Base-by-base conservation (phyloP, 2,329 filamentous ascomycete genomes). In the Fusarium agapanthi region DNA sequence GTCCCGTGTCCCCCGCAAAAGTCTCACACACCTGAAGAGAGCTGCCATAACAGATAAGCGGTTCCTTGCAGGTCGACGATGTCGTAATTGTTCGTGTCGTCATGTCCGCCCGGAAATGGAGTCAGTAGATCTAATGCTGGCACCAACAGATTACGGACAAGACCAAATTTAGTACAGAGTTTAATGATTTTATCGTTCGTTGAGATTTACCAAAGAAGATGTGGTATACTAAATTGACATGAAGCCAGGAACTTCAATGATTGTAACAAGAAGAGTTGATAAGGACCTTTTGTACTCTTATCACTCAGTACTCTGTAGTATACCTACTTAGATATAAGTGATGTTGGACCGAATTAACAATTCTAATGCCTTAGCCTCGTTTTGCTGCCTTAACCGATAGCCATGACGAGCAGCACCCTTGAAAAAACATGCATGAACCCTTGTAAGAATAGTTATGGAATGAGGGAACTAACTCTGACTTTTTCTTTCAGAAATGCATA, bases 31-130 rank as follows among this genome's bases (percentile, higher is more conserved):
- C 47, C 50, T 57, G 20, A 48, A 65, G 41, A 63, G 47, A 61
- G 32, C 55, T 68, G 40, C 44, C 53, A 65, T 59, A 72, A 67
- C 45, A 34, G 43, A 71, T 60, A 64, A 74, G 61, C 67, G 58
- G 71, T 73, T 65, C 71, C 71, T 74, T 73, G 71, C 71, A 73
- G 71, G 51, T 65, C 54, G 58, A 44, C 59, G 47, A 73, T 73
- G 59, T 61, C 60, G 67, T 67, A 55, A 74, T 72, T 64, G 43
- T 54, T 57, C 51, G 55, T 73, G 71, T 58, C 70, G 71, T 73
- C 71, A 73, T 64, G 48, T 57, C 51, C 40, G 43, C 32, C 18
- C 50, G 38, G 44, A 65, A 56, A 47, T 26, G 64, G 26, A 55
- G 70, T 73, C 70, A 72, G 54, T 57, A 57, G 61, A 60, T 69